Base-by-base conservation (phyloP, 305 asterid genomes). In the Striga hermonthica region DNA sequence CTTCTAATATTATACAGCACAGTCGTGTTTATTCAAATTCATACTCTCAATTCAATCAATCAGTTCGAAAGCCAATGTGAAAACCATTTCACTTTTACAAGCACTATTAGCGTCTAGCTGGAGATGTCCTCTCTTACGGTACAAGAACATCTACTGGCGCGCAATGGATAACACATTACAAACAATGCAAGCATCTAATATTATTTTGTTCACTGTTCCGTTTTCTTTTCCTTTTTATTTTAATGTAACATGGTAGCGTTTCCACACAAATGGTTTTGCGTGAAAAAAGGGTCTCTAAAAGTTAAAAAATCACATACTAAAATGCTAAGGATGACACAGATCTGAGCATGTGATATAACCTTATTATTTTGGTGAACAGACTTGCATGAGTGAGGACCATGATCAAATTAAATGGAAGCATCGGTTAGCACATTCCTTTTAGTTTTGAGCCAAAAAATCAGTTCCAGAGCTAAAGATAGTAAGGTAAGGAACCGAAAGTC, bases 161-260 rank as follows among this genome's bases (percentile, higher is more conserved):
- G 45, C 43, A 65, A 56, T 9, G 44, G 55, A 62, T 47, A 53
- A 54, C 40, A 65, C 14, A 11, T 56, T 31, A 39, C 4, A n/a
- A 31, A 55, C 45, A 41, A 54, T 40, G 37, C n/a, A 11, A 40
- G 31, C 31, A 11, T 7, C n/a, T 31, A 16, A 50, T 22, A 43
- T 55, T 56, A 41, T 8, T 22, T 34, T 56, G 45, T 57, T 66
- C 35, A 31, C 49, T 10, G 12, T 2, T 40, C 9, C 6, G 6
- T 40, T 40, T 40, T 40, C 1, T 22, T 22, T 22, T 22, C 31
- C 31, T 22, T 22, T 22, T 22, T 22, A 22, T 22, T 22, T 22
- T 22, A 22, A 22, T 22, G 31, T 22, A 22, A 22, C 31, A 22
- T 22, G 31, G 31, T 22, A 22, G 31, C 31, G 2, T 22, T 40